Percentiles rank a stretch among this genome's conserved stretches.
Evolutionary conservation across 2,329 filamentous ascomycete species (phyloP).

Genomic region (Trichoderma atrobrunneum): DNA sequence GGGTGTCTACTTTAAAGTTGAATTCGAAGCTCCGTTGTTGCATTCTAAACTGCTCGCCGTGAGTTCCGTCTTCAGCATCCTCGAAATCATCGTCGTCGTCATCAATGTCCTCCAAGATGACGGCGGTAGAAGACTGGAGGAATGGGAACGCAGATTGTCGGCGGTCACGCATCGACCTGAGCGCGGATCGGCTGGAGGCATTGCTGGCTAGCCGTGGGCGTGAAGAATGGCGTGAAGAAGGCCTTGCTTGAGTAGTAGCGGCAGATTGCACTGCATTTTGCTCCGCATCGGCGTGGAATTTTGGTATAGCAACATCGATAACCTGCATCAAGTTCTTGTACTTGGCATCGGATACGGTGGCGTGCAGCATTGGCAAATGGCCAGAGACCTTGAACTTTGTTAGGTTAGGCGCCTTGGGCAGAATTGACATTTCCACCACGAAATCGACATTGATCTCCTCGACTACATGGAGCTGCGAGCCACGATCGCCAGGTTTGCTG

Average conservation of each 20-base stretch:
- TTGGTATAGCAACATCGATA: conserved; percentile 92
- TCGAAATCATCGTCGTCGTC: conserved; percentile 65
- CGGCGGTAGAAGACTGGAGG: conserved; percentile 66
- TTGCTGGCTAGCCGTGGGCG: conserved; percentile 48
- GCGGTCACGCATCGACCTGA: conserved; percentile 46
- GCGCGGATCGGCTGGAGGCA: conserved; percentile 41
- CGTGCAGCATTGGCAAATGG: conserved; percentile 87
- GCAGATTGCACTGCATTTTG: not conserved
- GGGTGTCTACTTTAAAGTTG: conserved; percentile 90
- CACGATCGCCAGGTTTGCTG: conserved; percentile 54
- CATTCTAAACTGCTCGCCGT: conserved; percentile 61
- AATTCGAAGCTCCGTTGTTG: conserved; percentile 94
- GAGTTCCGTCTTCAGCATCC: conserved; percentile 59
- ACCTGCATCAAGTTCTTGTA: conserved; percentile 97
- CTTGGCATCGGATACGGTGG: conserved; percentile 87
- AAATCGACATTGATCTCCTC: conserved; percentile 98
- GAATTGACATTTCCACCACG: conserved; percentile 89
- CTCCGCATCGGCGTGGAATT: conserved; percentile 52
- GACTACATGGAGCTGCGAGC: conserved; percentile 79
- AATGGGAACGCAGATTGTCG: conserved; percentile 71
- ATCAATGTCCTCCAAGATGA: conserved; percentile 74
- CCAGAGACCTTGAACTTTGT: conserved; percentile 90
- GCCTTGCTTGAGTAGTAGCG: not conserved
- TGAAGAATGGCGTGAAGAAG: conserved; percentile 29
- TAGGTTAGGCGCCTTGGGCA: conserved; percentile 92